These are phyloP conservation scores for Pseudofabraea citricarpa DNA, from an alignment of 2,329 filamentous ascomycete genomes.

Conservation along the genomic window DNA sequence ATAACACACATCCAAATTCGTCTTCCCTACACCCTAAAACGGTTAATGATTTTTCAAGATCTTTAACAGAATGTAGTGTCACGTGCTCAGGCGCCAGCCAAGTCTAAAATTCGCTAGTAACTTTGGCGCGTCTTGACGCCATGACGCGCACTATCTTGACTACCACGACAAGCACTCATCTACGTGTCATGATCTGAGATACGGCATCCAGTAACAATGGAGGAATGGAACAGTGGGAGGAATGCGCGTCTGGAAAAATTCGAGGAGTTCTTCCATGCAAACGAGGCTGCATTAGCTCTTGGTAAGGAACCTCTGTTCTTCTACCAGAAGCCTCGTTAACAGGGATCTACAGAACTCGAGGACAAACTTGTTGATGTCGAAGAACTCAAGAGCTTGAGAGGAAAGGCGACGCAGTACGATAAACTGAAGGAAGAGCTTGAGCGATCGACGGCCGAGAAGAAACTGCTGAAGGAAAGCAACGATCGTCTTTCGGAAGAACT, in stretches of 20 bases:
- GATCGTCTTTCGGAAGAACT: slow-evolving; percentile 8
- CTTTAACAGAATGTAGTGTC: too few relatives aligned
- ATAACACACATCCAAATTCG: too few relatives aligned
- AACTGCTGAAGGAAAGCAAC: neutral
- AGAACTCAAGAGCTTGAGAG: neutral
- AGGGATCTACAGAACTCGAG: slow-evolving; percentile 4
- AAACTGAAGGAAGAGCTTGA: neutral
- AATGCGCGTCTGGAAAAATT: slow-evolving; percentile 11
- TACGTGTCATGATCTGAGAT: too few relatives aligned
- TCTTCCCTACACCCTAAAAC: too few relatives aligned
- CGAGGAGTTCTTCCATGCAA: slow-evolving; percentile 17
- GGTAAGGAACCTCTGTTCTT: slow-evolving; percentile 12
- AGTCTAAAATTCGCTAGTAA: too few relatives aligned
- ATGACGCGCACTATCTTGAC: too few relatives aligned
- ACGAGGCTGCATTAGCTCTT: slow-evolving; percentile 15
- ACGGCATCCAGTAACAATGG: too few relatives aligned
- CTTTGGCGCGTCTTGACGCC: too few relatives aligned
- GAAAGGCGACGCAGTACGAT: neutral
- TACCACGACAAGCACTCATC: too few relatives aligned
- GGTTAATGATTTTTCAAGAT: too few relatives aligned
- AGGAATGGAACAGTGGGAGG: slow-evolving; percentile 21
- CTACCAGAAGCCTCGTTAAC: slow-evolving; percentile 10
- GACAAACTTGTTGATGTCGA: neutral
- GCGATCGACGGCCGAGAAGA: neutral
- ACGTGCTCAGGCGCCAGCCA: too few relatives aligned